Conservation (phyloP, 2,329 filamentous ascomycete species). For the Blumeria graminis region DNA sequence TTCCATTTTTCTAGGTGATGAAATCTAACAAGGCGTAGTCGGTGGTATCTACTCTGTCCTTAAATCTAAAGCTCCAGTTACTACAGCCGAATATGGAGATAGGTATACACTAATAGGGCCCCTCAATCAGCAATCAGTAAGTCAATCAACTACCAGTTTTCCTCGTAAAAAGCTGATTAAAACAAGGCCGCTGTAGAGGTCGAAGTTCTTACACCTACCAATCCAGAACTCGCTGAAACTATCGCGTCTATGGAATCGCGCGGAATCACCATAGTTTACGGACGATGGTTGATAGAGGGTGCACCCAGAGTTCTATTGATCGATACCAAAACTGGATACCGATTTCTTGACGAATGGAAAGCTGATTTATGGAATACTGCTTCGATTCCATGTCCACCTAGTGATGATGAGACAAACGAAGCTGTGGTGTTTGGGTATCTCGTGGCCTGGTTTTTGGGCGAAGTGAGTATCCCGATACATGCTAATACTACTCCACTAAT, state of each 20-base stretch:
- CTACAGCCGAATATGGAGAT: conserved; percentile 94
- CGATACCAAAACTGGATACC: conserved; percentile 81
- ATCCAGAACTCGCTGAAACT: conserved; percentile 53
- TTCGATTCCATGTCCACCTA: conserved; percentile 77
- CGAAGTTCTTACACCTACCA: conserved; percentile 69
- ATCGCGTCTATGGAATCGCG: conserved; percentile 85
- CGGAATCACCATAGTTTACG: conserved; percentile 75
- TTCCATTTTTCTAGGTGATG: conserved; percentile 4
- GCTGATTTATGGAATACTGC: conserved; percentile 80
- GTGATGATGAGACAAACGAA: conserved; percentile 89
- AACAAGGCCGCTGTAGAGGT: conserved; percentile 83
- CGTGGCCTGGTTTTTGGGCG: conserved; percentile 92
- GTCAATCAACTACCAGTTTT: conserved; percentile 13
- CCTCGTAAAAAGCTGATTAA: conserved; percentile 8
- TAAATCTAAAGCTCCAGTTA: conserved; percentile 96
- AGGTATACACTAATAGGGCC: conserved; percentile 89
- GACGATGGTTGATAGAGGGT: conserved; percentile 91
- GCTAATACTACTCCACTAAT: not conserved
- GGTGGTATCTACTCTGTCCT: conserved; percentile 98
- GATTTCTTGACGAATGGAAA: conserved; percentile 90
- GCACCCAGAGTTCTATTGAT: conserved; percentile 84
- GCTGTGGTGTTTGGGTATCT: conserved; percentile 94
- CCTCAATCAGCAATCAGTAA: conserved; percentile 70
- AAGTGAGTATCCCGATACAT: conserved; percentile 31
- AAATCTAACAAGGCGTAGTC: conserved; percentile 27